These are phyloP conservation scores for Haberlea rhodopensis DNA, from an alignment of 257 asterid genomes.

Conservation along the genomic window DNA sequence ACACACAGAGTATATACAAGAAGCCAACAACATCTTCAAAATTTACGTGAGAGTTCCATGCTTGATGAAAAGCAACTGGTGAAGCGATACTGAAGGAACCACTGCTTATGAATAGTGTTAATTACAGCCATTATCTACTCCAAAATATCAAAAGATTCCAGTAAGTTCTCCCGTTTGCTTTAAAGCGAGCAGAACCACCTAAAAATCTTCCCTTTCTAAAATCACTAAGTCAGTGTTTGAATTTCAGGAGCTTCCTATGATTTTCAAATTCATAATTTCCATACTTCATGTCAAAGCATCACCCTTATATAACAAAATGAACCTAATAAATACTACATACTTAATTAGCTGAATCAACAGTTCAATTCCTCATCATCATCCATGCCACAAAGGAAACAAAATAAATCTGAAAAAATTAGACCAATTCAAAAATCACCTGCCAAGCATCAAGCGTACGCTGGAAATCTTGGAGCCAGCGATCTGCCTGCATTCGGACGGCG, in stretches of 20 bases:
- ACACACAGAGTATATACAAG: not conserved
- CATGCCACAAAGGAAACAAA: constrained; percentile 21
- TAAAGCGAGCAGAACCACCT: not conserved
- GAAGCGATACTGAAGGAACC: not conserved
- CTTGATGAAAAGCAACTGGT: not conserved
- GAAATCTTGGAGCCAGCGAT: constrained; percentile 96
- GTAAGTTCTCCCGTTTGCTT: not conserved
- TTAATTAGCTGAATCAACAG: constrained; percentile 17
- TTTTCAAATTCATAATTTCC: no score
- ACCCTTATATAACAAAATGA: constrained; percentile 5
- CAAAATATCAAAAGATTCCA: not conserved
- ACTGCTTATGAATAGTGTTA: not conserved
- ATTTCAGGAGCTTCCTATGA: no score
- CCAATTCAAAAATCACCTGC: constrained; percentile 57
- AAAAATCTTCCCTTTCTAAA: no score
- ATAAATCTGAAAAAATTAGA: not conserved
- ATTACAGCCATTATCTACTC: not conserved
- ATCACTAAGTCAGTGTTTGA: no score
- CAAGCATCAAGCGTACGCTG: constrained; percentile 97
- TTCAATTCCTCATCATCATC: constrained; percentile 21
- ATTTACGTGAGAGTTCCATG: not conserved
- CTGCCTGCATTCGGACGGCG: constrained; percentile 91
- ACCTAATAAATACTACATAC: constrained; percentile 14
- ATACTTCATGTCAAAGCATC: no score
- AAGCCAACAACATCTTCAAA: not conserved